Percentiles rank a stretch among this genome's conserved stretches.
phyloP scores from a whole-genome alignment of 305 asterid genomes.

The Withania somnifera region DNA sequence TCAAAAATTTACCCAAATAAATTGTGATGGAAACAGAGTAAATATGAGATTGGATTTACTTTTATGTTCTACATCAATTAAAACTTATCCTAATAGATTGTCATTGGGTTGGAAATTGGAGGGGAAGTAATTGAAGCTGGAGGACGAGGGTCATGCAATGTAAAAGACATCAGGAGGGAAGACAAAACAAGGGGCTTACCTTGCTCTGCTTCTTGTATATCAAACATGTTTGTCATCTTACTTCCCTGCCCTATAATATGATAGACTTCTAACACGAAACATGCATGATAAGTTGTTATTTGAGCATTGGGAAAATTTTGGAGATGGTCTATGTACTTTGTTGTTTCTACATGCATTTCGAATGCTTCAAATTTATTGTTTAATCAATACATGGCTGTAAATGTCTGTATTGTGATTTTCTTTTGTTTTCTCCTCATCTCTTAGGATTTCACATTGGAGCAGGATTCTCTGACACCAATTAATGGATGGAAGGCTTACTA shows the following conservation, averaged over 20 bases:
- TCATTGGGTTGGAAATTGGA: neutral
- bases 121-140: neutral
- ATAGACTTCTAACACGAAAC: neutral
- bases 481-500: slow-evolving; percentile 99
- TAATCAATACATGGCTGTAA: slow-evolving; percentile 5
- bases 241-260: neutral
- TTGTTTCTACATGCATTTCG: neutral
- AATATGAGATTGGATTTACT: neutral
- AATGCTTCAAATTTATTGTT: neutral
- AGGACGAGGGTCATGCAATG: neutral
- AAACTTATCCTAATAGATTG: neutral
- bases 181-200: neutral
- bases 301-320: neutral
- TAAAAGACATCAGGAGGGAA: neutral
- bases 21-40: neutral
- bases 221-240: neutral
- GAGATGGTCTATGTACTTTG: neutral
- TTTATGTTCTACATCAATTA: neutral
- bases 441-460: slow-evolving; percentile 96
- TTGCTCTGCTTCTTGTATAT: neutral
- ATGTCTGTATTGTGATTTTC: neutral
- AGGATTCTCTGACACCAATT: slow-evolving; percentile 55
- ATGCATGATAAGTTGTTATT: neutral
- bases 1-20: neutral
- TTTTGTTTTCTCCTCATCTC: slow-evolving; percentile 4